Evolutionary conservation across 805 yeast genomes (phyloP).

Genomic region (Yarrowia osloensis): DNA sequence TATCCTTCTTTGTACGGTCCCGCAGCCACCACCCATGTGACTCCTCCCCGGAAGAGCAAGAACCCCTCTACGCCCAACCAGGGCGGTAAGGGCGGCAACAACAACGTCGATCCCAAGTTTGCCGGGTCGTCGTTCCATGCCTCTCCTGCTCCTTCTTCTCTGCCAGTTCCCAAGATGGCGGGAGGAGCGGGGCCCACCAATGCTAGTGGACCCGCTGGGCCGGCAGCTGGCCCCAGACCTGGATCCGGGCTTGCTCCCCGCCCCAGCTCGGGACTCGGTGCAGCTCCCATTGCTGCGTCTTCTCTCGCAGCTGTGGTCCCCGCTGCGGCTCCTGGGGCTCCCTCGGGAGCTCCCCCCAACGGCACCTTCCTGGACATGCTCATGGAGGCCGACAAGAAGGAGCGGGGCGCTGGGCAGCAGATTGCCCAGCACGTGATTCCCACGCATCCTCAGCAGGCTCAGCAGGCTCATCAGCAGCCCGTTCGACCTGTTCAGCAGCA

Average conservation of each 20-base stretch:
- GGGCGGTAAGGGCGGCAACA: background rate
- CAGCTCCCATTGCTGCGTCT: background rate
- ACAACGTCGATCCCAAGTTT: conserved; percentile 31
- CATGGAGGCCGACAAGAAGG: conserved; percentile 28
- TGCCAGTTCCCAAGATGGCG: conserved; percentile 36
- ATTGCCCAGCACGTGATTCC: background rate
- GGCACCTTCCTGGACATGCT: conserved; percentile 14
- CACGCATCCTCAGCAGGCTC: background rate
- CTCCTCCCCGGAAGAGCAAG: conserved; percentile 3
- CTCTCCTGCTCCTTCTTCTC: conserved; percentile 39
- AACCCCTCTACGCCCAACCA: background rate
- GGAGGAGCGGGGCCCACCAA: background rate
- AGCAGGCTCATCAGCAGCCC: background rate
- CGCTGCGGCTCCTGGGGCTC: background rate
- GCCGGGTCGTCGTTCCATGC: conserved; percentile 41
- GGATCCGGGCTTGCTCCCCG: background rate
- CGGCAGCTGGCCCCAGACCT: background rate
- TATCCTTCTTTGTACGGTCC: conserved; percentile 38
- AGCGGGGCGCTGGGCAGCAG: conserved; percentile 6
- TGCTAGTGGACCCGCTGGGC: background rate
- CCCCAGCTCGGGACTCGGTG: background rate
- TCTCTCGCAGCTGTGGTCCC: background rate
- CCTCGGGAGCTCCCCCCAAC: background rate
- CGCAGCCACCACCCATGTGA: conserved; percentile 9
- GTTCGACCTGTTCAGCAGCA: background rate